phyloP scores from a whole-genome alignment of 1,284 basidiomycete species.

The Boletus subluridellus region DNA sequence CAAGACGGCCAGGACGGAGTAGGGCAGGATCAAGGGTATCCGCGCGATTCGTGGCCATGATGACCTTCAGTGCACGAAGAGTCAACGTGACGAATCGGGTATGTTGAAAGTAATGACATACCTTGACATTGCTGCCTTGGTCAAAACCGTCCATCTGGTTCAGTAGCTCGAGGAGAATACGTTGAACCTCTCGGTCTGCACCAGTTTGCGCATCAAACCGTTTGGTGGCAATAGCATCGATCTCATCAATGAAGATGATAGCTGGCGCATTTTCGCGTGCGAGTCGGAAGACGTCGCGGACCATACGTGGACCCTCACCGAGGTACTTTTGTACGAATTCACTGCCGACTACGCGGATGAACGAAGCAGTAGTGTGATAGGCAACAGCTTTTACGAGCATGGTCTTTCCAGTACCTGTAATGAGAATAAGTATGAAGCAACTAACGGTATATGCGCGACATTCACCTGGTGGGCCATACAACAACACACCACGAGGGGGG shows the following conservation, averaged over 20 bases:
- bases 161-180: constrained; percentile 95
- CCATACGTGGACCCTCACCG: constrained; percentile 99
- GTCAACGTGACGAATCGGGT: background rate
- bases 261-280: constrained; percentile 96
- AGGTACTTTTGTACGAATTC: constrained; percentile 99
- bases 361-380: constrained; percentile 93
- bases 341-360: constrained; percentile 97
- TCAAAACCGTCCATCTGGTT: constrained; percentile 99
- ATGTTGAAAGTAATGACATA: constrained; percentile 32
- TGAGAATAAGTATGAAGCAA: constrained; percentile 8
- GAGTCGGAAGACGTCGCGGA: constrained; percentile 97
- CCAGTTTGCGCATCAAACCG: constrained; percentile 99
- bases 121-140: constrained; percentile 98
- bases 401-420: constrained; percentile 92
- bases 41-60: constrained; percentile 97
- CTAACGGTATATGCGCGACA: background rate
- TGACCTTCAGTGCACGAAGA: constrained; percentile 59
- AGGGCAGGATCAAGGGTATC: constrained; percentile 96
- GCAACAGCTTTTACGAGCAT: constrained; percentile 99
- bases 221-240: constrained; percentile 99
- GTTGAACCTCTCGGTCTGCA: constrained; percentile 98
- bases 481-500: constrained; percentile 83
- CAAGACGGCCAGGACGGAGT: constrained; percentile 94
- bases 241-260: constrained; percentile 99
- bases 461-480: constrained; percentile 79